These are phyloP conservation scores for Ulota crispa DNA, from an alignment of 225 moss, liverwort and hornwort genomes.

Conservation along the genomic window DNA sequence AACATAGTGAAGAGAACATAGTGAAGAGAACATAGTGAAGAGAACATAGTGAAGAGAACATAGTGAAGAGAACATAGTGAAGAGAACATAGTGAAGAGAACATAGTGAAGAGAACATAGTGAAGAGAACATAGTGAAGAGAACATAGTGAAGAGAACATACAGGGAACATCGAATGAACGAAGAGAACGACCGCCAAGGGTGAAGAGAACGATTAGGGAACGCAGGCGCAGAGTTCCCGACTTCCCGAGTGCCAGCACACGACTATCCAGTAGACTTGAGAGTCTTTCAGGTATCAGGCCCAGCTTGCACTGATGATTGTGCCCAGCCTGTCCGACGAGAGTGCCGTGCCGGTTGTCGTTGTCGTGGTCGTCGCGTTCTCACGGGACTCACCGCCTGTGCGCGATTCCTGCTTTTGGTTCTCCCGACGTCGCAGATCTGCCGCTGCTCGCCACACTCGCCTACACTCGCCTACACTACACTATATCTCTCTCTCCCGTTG, in stretches of 20 bases:
- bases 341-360: constrained; percentile 15
- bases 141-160: background rate
- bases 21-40: no score
- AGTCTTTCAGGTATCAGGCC: background rate
- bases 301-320: background rate
- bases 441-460: background rate
- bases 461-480: background rate
- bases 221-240: background rate
- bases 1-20: no score
- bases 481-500: background rate
- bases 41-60: no score
- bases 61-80: no score
- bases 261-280: background rate
- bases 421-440: constrained; percentile 13
- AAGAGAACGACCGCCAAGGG: background rate
- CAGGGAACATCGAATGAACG: no score
- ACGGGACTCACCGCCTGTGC: background rate
- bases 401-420: constrained; percentile 15
- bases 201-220: background rate
- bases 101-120: no score
- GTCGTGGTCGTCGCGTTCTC: background rate
- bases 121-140: no score
- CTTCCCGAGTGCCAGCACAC: background rate
- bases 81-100: no score
- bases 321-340: background rate